Conservation (phyloP, 768 basidiomycete genomes). For the Macrolepiota albuminosa region DNA sequence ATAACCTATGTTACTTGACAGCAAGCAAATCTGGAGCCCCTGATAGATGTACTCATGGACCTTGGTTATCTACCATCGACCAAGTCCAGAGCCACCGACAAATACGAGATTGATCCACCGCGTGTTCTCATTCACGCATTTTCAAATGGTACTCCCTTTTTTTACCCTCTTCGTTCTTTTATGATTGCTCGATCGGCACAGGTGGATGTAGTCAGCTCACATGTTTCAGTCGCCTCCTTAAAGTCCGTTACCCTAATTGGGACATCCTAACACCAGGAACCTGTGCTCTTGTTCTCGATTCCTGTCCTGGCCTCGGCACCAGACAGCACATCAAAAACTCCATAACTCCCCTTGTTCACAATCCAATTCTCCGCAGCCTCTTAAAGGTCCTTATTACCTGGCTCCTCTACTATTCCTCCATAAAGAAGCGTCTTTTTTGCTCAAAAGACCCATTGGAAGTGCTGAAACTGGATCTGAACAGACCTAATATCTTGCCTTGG, state of each 20-base stretch:
- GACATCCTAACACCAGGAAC: slow-evolving; percentile 15
- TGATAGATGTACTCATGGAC: not conserved
- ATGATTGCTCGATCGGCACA: slow-evolving; percentile 12
- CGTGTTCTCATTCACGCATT: slow-evolving; percentile 42
- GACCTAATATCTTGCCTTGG: slow-evolving; percentile 34
- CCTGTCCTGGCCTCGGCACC: slow-evolving; percentile 35
- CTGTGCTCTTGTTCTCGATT: slow-evolving; percentile 39
- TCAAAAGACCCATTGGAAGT: slow-evolving; percentile 17
- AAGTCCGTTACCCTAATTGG: slow-evolving; percentile 12
- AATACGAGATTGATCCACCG: slow-evolving; percentile 17
- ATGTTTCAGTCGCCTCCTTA: slow-evolving; percentile 29
- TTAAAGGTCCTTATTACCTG: slow-evolving; percentile 22
- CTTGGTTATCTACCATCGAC: not conserved
- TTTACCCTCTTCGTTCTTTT: slow-evolving; percentile 13
- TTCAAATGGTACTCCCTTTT: slow-evolving; percentile 36
- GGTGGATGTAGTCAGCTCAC: slow-evolving; percentile 37
- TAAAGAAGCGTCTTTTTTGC: slow-evolving; percentile 21
- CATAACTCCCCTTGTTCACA: slow-evolving; percentile 26
- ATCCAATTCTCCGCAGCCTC: slow-evolving; percentile 23
- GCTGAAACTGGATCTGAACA: slow-evolving; percentile 25
- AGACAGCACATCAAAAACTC: slow-evolving; percentile 24
- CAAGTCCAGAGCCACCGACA: not conserved
- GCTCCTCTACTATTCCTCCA: slow-evolving; percentile 19
- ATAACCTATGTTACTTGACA: slow-evolving; percentile 8
- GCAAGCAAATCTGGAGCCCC: slow-evolving; percentile 22